A percentile compares a stretch with the other conserved stretches of the same genome.
Conservation (phyloP, 768 basidiomycete species). For the Calocybe indica region DNA sequence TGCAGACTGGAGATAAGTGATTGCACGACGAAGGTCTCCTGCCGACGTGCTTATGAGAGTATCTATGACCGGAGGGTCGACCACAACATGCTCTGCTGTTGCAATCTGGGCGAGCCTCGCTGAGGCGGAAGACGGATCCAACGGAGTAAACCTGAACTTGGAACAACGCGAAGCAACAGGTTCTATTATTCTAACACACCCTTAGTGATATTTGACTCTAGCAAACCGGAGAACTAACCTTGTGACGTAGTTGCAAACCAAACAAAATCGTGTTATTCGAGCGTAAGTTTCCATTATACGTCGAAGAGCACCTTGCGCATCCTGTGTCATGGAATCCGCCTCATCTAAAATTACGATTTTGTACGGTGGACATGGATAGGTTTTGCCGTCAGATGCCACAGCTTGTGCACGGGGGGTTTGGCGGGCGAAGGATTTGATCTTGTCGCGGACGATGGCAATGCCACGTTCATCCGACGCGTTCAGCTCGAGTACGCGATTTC, state of each 20-base stretch:
- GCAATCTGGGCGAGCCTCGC: conserved; percentile 79
- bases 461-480: conserved; percentile 99
- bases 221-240: conserved; percentile 44
- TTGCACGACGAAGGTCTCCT: conserved; percentile 93
- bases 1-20: conserved; percentile 96
- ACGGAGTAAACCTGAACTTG: conserved; percentile 95
- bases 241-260: conserved; percentile 99
- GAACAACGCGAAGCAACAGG: conserved; percentile 98
- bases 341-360: conserved; percentile 99
- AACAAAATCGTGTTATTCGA: conserved; percentile 93
- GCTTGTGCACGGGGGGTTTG: conserved; percentile 83
- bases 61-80: conserved; percentile 55
- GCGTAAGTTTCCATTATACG: conserved; percentile 99
- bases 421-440: conserved; percentile 96
- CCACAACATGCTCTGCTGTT: conserved; percentile 57
- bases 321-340: conserved; percentile 99
- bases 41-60: conserved; percentile 75
- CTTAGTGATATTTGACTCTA: not conserved
- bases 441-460: conserved; percentile 94
- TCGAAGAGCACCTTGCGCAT: conserved; percentile 92
- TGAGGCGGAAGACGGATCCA: conserved; percentile 74
- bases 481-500: conserved; percentile 87
- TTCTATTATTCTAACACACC: conserved; percentile 79
- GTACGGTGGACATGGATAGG: conserved; percentile 95
- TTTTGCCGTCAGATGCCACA: conserved; percentile 67